phyloP scores from a whole-genome alignment of 371 early-diverging fungal genomes.

The Mortierella polycephala region DNA sequence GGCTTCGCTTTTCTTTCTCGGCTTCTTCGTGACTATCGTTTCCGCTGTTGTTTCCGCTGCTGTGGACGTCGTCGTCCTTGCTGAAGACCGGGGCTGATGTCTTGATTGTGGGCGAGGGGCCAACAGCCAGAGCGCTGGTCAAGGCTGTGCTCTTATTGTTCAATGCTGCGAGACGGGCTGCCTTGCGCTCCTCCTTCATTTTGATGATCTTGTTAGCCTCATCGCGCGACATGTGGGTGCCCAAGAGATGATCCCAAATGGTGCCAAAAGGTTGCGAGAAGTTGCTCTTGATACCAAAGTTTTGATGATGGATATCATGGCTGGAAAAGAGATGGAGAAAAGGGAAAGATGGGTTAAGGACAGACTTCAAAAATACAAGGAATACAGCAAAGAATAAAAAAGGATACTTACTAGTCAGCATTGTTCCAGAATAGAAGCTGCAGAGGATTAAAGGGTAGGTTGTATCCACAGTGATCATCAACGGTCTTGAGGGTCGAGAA shows the following conservation, averaged over 20 bases:
- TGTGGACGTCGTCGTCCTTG: slow-evolving; percentile 45
- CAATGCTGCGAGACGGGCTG: slow-evolving; percentile 36
- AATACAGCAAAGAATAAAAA: slow-evolving; percentile 1
- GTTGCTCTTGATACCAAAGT: slow-evolving; percentile 73
- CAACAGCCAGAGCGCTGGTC: slow-evolving; percentile 11
- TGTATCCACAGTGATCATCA: slow-evolving; percentile 86
- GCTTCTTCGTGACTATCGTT: slow-evolving; percentile 49
- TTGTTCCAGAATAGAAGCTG: slow-evolving; percentile 75
- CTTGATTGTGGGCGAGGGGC: slow-evolving; percentile 3
- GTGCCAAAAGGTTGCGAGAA: slow-evolving; percentile 81
- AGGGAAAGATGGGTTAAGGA: slow-evolving; percentile 9
- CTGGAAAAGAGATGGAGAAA: slow-evolving; percentile 36
- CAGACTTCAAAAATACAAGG: background rate
- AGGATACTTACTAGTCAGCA: slow-evolving; percentile 71
- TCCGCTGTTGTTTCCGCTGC: slow-evolving; percentile 55
- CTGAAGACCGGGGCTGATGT: background rate
- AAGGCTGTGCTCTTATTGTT: slow-evolving; percentile 2
- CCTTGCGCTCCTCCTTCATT: slow-evolving; percentile 53
- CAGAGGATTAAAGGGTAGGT: slow-evolving; percentile 82
- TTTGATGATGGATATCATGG: slow-evolving; percentile 77
- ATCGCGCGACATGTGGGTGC: slow-evolving; percentile 60
- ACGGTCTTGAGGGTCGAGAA: slow-evolving; percentile 84
- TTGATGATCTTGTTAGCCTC: slow-evolving; percentile 54
- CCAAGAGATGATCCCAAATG: slow-evolving; percentile 77
- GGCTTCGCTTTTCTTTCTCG: slow-evolving; percentile 13